Conservation (phyloP, 495 filamentous ascomycete genomes). For the Tuber brumale region DNA sequence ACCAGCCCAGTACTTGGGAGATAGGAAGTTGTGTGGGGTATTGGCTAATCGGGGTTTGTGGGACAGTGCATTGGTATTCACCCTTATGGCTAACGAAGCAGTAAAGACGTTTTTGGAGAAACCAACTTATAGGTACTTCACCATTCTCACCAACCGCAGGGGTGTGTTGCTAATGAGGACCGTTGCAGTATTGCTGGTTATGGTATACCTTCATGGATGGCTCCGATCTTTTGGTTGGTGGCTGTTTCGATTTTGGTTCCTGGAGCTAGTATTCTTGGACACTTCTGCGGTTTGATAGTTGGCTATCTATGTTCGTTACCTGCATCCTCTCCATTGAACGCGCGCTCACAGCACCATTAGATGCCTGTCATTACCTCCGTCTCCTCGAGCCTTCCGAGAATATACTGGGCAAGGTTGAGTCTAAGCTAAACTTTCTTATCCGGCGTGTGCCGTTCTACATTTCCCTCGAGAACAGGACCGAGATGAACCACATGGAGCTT, state of each 20-base stretch:
- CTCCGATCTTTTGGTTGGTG: slow-evolving; percentile 67
- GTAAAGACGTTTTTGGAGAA: slow-evolving; percentile 62
- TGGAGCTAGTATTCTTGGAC: slow-evolving; percentile 74
- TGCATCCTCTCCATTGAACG: background rate
- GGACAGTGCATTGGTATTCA: slow-evolving; percentile 78
- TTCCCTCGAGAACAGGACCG: slow-evolving; percentile 32
- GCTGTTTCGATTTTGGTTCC: slow-evolving; percentile 68
- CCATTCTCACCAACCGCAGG: background rate
- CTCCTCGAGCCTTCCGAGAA: slow-evolving; percentile 40
- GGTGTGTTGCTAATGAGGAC: slow-evolving; percentile 51
- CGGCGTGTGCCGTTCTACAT: slow-evolving; percentile 36
- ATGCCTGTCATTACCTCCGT: slow-evolving; percentile 39
- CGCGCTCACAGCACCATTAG: slow-evolving; percentile 15
- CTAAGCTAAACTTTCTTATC: slow-evolving; percentile 30
- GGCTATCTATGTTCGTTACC: slow-evolving; percentile 73
- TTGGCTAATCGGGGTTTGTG: slow-evolving; percentile 15
- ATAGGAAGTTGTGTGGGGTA: background rate
- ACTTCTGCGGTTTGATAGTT: slow-evolving; percentile 69
- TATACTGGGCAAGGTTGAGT: slow-evolving; percentile 36
- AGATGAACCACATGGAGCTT: slow-evolving; percentile 38
- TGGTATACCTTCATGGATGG: slow-evolving; percentile 85
- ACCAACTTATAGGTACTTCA: slow-evolving; percentile 7
- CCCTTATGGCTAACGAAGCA: slow-evolving; percentile 74
- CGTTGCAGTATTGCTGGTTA: slow-evolving; percentile 65
- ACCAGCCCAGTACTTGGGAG: background rate